These are phyloP conservation scores for Ascochyta lentis DNA, from an alignment of 2,329 filamentous ascomycete genomes.

Conservation along the genomic window DNA sequence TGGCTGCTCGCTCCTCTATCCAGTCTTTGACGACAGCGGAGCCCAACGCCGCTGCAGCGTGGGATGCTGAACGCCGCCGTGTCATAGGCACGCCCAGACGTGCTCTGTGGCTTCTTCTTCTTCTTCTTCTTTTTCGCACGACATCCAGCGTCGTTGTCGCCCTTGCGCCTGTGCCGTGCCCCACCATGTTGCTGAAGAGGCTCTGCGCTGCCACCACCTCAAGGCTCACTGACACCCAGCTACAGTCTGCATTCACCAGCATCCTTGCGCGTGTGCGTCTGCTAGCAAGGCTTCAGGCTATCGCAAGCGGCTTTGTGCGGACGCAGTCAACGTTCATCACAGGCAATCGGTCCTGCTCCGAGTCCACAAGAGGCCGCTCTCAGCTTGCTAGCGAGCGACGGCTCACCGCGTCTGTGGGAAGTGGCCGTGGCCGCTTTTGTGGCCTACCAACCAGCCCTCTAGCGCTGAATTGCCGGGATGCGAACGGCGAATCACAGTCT, in stretches of 20 bases:
- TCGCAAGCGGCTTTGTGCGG: constrained; percentile 24
- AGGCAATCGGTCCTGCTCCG: constrained; percentile 33
- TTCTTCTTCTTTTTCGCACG: constrained; percentile 12
- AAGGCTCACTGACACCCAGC: not conserved
- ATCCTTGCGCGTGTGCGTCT: constrained; percentile 2
- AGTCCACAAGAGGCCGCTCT: constrained; percentile 18
- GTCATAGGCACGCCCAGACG: constrained; percentile 3
- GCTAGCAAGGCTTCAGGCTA: constrained; percentile 13
- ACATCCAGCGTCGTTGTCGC: constrained; percentile 1
- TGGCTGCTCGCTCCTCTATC: constrained; percentile 14
- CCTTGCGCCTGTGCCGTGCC: constrained; percentile 2
- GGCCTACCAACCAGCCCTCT: constrained; percentile 16
- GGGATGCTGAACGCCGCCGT: constrained; percentile 18
- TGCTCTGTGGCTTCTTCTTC: not conserved
- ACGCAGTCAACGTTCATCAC: constrained; percentile 16
- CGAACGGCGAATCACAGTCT: constrained; percentile 18
- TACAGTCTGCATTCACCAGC: not conserved
- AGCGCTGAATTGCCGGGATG: constrained; percentile 18
- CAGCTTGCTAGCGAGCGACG: constrained; percentile 13
- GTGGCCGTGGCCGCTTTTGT: constrained; percentile 17
- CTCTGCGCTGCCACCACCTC: constrained; percentile 11
- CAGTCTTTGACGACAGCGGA: constrained; percentile 21
- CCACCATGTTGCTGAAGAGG: constrained; percentile 4
- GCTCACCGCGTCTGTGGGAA: constrained; percentile 19
- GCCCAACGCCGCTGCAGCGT: constrained; percentile 23